Percentiles rank a stretch among this genome's conserved stretches.
These are phyloP conservation scores for Auriscalpium microsporum DNA, from an alignment of 768 basidiomycete genomes.

Conservation along the genomic window DNA sequence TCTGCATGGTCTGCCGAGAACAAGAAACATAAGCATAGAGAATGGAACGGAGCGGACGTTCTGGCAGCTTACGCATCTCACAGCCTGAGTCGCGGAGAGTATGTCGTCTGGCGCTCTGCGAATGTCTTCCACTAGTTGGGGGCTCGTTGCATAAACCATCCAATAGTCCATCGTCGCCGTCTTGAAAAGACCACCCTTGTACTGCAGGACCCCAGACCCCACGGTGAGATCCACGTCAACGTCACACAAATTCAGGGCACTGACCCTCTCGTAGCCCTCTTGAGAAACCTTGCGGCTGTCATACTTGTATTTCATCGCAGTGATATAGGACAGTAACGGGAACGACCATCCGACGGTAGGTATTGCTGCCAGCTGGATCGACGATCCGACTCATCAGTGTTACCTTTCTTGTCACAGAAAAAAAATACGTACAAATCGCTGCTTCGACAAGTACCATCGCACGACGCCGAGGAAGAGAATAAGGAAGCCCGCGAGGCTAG, in stretches of 20 bases:
- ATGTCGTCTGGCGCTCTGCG: constrained; percentile 39
- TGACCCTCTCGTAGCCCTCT: constrained; percentile 29
- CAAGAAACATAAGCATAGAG: neutral
- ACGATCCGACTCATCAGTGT: too few relatives aligned
- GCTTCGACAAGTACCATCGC: too few relatives aligned
- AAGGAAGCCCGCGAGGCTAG: too few relatives aligned
- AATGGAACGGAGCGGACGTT: constrained; percentile 14
- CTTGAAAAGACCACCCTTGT: constrained; percentile 29
- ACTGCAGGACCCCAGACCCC: neutral
- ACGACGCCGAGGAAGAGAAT: too few relatives aligned
- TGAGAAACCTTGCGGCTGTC: constrained; percentile 20
- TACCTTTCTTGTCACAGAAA: too few relatives aligned
- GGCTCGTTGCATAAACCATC: constrained; percentile 36
- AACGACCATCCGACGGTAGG: constrained; percentile 30
- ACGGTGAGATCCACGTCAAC: neutral
- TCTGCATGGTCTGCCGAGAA: constrained; percentile 22
- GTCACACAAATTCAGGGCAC: neutral
- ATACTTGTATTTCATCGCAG: constrained; percentile 20
- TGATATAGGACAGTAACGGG: constrained; percentile 25
- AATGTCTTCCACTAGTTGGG: constrained; percentile 40
- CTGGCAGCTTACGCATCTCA: constrained; percentile 23
- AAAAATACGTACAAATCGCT: too few relatives aligned
- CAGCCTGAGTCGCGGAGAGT: constrained; percentile 33
- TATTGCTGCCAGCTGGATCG: constrained; percentile 17
- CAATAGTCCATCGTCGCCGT: constrained; percentile 36